Evolutionary conservation across 805 yeast species (phyloP), one percentile per base, ranked within the genome.

Genomic region (Cyberlindnera samutprakarnensis): DNA sequence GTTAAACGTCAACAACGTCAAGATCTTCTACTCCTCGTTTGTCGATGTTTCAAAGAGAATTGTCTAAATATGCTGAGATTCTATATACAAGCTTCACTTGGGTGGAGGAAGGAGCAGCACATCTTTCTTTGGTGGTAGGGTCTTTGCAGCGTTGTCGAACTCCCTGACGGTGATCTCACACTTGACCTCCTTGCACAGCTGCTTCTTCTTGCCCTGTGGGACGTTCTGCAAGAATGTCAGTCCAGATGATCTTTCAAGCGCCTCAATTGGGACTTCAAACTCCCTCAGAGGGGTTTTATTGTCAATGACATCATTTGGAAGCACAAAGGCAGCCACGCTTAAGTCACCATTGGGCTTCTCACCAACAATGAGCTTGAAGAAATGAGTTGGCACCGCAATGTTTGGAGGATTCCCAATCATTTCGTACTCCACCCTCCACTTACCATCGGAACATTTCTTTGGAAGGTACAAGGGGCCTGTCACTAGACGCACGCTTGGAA

Each of bases 361-460:
- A 7, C 92, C 96, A 28, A 92, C 84, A 34, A 92, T 63, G 37
- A 92, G 61, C 61, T 92, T 92, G 71, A 78, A 92, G 52, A 92
- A 92, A 56, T 92, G 98, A 0, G 98, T 92, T 17, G 98, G 98
- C 9, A 92, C 98, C 0, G 98, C 97, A 33, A 92, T 69, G 49
- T 74, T 84, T 30, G 98, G 97, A 9, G 98, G 98, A 47, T 86
- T 83, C 2, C 98, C 98, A 53, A 92, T 85, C 25, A 92, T 83
- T 59, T 92, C 97, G 57, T 90, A 92, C 3, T 70, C 62, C 14
- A 92, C 95, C 42, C 80, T 69, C 56, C 64, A 84, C 54, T 90
- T 90, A 5, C 94, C 96, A 52, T 88, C 95, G 3, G 54, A 49
- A 40, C 75, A 73, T 38, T 64, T 64, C 43, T 78, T 78, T 6